Base-by-base conservation (phyloP, 768 basidiomycete species). In the Exidia glandulosa region DNA sequence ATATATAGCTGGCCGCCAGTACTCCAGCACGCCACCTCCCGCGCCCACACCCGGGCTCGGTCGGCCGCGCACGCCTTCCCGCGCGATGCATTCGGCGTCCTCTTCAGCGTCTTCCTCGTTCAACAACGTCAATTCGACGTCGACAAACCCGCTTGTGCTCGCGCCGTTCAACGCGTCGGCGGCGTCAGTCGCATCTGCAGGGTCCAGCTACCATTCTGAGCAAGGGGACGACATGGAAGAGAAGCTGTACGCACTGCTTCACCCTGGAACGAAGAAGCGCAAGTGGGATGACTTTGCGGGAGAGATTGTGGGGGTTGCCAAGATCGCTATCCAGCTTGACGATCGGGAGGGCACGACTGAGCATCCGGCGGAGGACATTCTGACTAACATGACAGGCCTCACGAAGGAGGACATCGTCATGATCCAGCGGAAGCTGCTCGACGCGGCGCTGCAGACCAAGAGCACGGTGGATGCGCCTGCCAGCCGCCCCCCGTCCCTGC, bases 121-220 rank as follows among this genome's bases (percentile, higher is more conserved):
- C 66, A 63, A 75, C 32, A 77, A 75, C 36, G 69, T 75, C 56
- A 75, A 77, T 47, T 60, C 66, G 67, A 65, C 58, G 58, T 37
- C 30, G 7, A 16, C 25, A 16, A 65, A 82, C 58, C 79, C 81
- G 1, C 78, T 86, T 57, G 75, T 85, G n/a, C 79, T 91, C 57
- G 84, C 86, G 36, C 84, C 87, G 3, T 72, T 87, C 19, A 90
- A 85, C 63, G 87, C 87, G 6, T 91, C 90, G 31, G 80, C 84
- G 31, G 87, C 88, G 14, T 92, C 90, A 5, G 72, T 92, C 25
- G 87, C 85, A 61, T 90, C 89, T 10, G 79, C 77, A 34, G 88
- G 90, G 16, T 93, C 90, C 2, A 92, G 90, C 70, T 92, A 88
- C 69, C 89, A 91, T 68, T 89, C 89, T 3, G 84, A 79, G 80